phyloP scores from a whole-genome alignment of 2,329 filamentous ascomycete genomes.

The Magnaporthales sp. region DNA sequence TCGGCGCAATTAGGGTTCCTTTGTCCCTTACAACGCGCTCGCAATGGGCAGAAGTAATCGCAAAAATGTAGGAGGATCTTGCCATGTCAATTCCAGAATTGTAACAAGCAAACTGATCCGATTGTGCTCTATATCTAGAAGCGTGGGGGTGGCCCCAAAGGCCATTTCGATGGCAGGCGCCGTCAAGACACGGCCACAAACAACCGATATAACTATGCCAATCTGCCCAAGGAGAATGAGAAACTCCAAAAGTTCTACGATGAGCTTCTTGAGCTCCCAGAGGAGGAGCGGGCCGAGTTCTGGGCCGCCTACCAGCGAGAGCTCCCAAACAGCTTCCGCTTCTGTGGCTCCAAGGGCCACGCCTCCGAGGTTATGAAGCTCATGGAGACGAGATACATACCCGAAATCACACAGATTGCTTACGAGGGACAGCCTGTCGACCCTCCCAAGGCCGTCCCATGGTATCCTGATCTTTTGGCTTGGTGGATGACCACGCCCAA shows the following conservation, averaged over 20 bases:
- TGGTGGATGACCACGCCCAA: constrained; percentile 99
- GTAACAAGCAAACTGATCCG: background rate
- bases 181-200: constrained; percentile 25
- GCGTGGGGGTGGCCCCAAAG: constrained; percentile 23
- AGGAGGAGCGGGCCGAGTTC: constrained; percentile 67
- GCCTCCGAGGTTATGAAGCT: constrained; percentile 87
- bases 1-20: background rate
- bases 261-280: constrained; percentile 62
- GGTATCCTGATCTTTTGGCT: constrained; percentile 91
- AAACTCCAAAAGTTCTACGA: constrained; percentile 85
- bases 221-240: constrained; percentile 71
- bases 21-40: background rate
- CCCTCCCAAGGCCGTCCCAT: constrained; percentile 71
- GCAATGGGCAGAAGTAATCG: background rate
- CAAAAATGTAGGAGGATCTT: background rate
- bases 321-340: constrained; percentile 93
- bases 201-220: constrained; percentile 42
- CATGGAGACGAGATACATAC: constrained; percentile 81
- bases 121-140: constrained; percentile 11
- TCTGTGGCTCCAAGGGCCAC: constrained; percentile 92
- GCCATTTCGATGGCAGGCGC: constrained; percentile 19
- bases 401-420: constrained; percentile 77
- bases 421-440: constrained; percentile 77
- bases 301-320: constrained; percentile 79
- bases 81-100: background rate